A percentile compares a stretch with the other conserved stretches of the same genome.
Conservation (phyloP, 176 grass and related monocot genomes). For the Juncus effusus region DNA sequence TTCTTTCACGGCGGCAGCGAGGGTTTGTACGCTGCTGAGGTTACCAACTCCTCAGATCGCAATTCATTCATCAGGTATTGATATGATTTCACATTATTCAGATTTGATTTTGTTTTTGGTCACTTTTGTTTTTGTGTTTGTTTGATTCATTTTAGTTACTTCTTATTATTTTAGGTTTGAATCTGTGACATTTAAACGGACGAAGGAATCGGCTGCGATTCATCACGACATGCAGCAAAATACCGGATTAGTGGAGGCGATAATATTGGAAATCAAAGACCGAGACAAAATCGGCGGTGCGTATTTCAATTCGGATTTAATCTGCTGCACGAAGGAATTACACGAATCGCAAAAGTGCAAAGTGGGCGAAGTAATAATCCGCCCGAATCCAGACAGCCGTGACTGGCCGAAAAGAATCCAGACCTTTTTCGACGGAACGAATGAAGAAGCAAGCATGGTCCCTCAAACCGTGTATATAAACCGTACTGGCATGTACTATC, state of each 20-base stretch:
- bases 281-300: conserved; percentile 90
- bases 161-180: conserved; percentile 71
- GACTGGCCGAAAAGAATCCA: conserved; percentile 88
- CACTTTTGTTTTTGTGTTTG: not conserved
- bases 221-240: conserved; percentile 90
- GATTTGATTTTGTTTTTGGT: conserved; percentile 2
- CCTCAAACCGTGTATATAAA: conserved; percentile 58
- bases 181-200: conserved; percentile 59
- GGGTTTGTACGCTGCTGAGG: conserved; percentile 78
- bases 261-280: conserved; percentile 94
- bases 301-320: conserved; percentile 77
- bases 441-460: conserved; percentile 61
- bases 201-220: conserved; percentile 52
- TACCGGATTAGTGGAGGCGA: conserved; percentile 89
- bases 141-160: not conserved
- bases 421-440: conserved; percentile 76
- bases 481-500: conserved; percentile 97
- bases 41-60: conserved; percentile 43
- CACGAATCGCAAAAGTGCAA: conserved; percentile 59
- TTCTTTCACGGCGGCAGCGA: conserved; percentile 99
- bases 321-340: conserved; percentile 87
- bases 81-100: not conserved
- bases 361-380: conserved; percentile 93
- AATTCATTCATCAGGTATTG: conserved; percentile 79
- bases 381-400: conserved; percentile 66